Evolutionary conservation across 306 rosid genomes (phyloP), one percentile per base, ranked within the genome.

Genomic region (Benincasa hispida): DNA sequence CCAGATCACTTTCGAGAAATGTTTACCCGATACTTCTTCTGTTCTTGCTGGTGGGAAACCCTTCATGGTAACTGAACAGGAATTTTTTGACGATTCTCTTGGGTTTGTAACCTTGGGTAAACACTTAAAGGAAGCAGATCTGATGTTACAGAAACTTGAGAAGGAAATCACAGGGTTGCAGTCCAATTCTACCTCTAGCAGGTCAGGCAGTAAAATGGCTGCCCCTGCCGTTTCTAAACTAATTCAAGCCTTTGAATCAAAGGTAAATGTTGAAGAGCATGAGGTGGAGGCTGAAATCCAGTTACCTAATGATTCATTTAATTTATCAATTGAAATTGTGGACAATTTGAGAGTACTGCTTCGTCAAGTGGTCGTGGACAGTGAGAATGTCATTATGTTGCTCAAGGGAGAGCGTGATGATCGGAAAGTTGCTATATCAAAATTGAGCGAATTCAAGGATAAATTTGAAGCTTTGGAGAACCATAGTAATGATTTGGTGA

Each of bases 241-340:
- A 85, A 95, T 95, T 81, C 93, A 85, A 83, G 96, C 99, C 68
- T 95, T 90, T 51, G 98, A 95, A 86, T 80, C 87, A 34, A 89
- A 94, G 81, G 76, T 45, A 78, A 84, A 81, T 19, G 69, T 78
- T 78, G 93, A 88, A 76, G 98, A 92, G 69, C 84, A 68, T 8
- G 97, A 88, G 79, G 81, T 27, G 57, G 92, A 79, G 77, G 88
- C 73, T 69, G 89, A 83, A 72, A 61, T 50, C 75, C 85, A 83
- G 50, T 82, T 83, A 58, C 76, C 81, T 30, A 79, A 72, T 15
- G 88, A 86, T 60, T 84, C 92, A 77, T 84, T 86, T 79, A 69
- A 48, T 68, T 80, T 61, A 18, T 76, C 85, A 72, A 85, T 81
- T 78, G 89, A 84, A 85, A 85, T 86, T 80, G 79, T 79, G 51